Percentiles rank a stretch among this genome's conserved stretches.
Evolutionary conservation across 1,139 yeast genomes (phyloP).

Genomic region (Debaryomycetaceae sp.): DNA sequence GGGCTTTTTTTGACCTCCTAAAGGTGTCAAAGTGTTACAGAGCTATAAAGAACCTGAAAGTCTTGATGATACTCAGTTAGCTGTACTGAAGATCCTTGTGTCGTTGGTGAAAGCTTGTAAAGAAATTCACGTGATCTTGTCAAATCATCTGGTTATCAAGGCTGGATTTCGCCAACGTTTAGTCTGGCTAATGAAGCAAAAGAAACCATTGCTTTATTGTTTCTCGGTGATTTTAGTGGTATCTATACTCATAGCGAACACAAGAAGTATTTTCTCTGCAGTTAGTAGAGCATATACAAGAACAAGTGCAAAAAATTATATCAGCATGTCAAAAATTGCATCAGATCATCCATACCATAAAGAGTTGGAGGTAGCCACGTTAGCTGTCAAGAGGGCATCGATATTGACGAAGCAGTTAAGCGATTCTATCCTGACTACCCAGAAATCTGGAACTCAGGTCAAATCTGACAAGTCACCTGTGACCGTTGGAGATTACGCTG

Average conservation of each 20-base stretch:
- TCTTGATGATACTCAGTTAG: too few species aligned
- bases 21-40: too few species aligned
- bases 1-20: too few species aligned
- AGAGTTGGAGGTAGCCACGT: conserved; percentile 75
- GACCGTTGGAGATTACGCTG: conserved; percentile 94
- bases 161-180: neutral
- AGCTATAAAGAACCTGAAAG: too few species aligned
- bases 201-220: neutral
- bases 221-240: neutral
- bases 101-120: too few species aligned
- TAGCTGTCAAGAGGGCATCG: conserved; percentile 90
- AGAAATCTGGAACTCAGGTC: conserved; percentile 61
- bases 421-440: conserved; percentile 58
- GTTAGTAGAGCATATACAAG: neutral
- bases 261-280: neutral
- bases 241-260: neutral
- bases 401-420: conserved; percentile 70
- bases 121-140: neutral
- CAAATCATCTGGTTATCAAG: neutral
- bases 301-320: neutral
- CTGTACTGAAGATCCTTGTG: too few species aligned
- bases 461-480: conserved; percentile 93
- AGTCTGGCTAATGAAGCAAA: neutral
- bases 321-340: conserved; percentile 10
- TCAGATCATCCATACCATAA: conserved; percentile 31